These are phyloP conservation scores for Ogataea henricii DNA, from an alignment of 805 yeast species.

Conservation along the genomic window DNA sequence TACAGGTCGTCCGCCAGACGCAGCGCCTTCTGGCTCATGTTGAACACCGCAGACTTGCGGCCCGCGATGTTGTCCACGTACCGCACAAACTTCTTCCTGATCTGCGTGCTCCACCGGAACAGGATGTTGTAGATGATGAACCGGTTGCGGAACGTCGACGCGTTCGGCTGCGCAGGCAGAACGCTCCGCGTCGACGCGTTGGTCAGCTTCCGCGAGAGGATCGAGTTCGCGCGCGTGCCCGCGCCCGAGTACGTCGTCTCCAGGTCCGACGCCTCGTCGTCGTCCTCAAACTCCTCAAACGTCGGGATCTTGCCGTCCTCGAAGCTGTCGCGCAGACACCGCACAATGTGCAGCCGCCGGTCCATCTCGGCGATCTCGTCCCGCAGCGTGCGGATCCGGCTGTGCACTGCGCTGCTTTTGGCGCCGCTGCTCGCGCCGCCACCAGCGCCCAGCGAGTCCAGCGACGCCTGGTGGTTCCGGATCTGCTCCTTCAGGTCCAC, in stretches of 20 bases:
- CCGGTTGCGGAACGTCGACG: conserved; percentile 50
- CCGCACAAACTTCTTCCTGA: conserved; percentile 60
- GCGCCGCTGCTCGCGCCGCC: no score
- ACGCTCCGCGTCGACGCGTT: conserved; percentile 17
- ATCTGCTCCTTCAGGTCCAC: conserved; percentile 43
- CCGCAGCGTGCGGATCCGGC: conserved; percentile 25
- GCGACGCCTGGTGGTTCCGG: conserved; percentile 27
- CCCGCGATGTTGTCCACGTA: conserved; percentile 44
- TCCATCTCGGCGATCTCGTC: conserved; percentile 34
- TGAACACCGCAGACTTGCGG: conserved; percentile 31
- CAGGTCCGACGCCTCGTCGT: conserved; percentile 25
- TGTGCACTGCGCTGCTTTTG: conserved; percentile 10
- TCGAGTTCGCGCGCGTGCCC: conserved; percentile 18
- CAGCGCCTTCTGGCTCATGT: conserved; percentile 34
- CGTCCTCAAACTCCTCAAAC: conserved; percentile 27
- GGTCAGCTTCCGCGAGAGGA: conserved; percentile 21
- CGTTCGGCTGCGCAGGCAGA: conserved; percentile 33
- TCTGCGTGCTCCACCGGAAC: conserved; percentile 73
- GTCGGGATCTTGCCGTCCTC: conserved; percentile 30
- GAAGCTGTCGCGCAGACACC: conserved; percentile 27
- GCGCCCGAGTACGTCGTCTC: conserved; percentile 18
- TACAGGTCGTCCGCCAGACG: conserved; percentile 33
- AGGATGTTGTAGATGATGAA: conserved; percentile 75
- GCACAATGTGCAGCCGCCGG: conserved; percentile 29
- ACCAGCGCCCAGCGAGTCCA: conserved; percentile 23